Conservation (phyloP, 75 land plant genomes). For the Azolla pinnata region DNA sequence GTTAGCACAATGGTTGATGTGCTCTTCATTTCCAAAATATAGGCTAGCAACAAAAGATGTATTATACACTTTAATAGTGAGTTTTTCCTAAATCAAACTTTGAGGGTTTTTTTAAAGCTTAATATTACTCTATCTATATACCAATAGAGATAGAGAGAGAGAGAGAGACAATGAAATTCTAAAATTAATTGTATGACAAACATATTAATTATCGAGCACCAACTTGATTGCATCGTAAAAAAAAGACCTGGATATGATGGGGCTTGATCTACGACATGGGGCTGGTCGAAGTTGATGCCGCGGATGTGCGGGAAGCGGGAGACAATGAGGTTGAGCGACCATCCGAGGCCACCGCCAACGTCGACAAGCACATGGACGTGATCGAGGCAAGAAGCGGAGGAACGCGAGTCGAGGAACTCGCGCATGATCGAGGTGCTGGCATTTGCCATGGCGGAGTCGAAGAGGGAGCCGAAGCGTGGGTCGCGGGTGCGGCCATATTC, state of each 20-base stretch:
- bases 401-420: constrained; percentile 32
- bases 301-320: constrained; percentile 20
- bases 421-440: constrained; percentile 50
- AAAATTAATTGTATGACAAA: no score
- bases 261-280: constrained; percentile 26
- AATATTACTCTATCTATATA: no score
- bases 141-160: no score
- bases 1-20: no score
- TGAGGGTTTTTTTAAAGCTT: no score
- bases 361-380: constrained; percentile 48
- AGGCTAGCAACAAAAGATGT: neutral
- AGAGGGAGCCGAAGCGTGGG: constrained; percentile 35
- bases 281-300: constrained; percentile 36
- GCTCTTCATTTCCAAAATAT: neutral
- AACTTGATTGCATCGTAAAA: no score
- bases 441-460: constrained; percentile 50
- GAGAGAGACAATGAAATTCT: no score
- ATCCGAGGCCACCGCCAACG: constrained; percentile 68
- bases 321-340: constrained; percentile 34
- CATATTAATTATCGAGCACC: no score
- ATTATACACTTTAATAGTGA: no score
- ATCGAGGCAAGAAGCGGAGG: constrained; percentile 55
- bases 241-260: constrained; percentile 20
- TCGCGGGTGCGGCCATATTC: constrained; percentile 32
- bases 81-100: no score